Base-by-base conservation (phyloP, 768 basidiomycete genomes). In the Trametes maxima region DNA sequence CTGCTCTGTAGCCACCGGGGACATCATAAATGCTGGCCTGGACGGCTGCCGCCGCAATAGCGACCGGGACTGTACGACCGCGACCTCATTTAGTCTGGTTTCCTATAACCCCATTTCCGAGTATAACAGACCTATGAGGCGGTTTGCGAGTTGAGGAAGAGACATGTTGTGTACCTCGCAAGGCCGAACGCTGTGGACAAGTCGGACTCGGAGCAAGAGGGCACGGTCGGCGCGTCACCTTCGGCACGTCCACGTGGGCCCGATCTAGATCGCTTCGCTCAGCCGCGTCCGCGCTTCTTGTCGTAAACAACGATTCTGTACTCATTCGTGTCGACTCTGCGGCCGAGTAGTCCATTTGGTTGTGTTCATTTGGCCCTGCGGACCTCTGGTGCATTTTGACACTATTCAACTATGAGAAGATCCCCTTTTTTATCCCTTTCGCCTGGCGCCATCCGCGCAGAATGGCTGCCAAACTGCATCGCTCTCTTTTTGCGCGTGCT, bases 381-480 rank as follows among this genome's bases (percentile, higher is more conserved):
- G 28, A 33, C 28, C 28, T 33, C 8, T 33, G 28, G 28, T 33
- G 28, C 3, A 33, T 8, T 33, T 33, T 8, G 28, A 33, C 28
- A 8, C 28, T 33, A 28, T 21, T 24, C 28, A 7, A 28, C 49
- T 33, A 36, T 35, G 1, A 65, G 49, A 14, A 72, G 69, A 70
- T 86, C 84, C 1, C 89, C 90, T 39, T 81, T 80, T 59, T 66
- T 74, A 54, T 79, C 75, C 17, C 73, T 75, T 48, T 84, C 83
- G 2, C 85, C 87, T 17, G 69, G 72, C 60, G 88, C 86, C 92
- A 94, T 93, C 60, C 91, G 78, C 17, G 92, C 92, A 33, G 92
- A 90, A 74, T 87, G 86, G 68, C 85, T 91, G 17, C 96, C 96
- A 76, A 99, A 99, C 69, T 98, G 97, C 91, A 98, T 97, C 14